These are phyloP conservation scores for Paecilomyces dactylethromorphus DNA, from an alignment of 2,329 filamentous ascomycete species.

Conservation along the genomic window DNA sequence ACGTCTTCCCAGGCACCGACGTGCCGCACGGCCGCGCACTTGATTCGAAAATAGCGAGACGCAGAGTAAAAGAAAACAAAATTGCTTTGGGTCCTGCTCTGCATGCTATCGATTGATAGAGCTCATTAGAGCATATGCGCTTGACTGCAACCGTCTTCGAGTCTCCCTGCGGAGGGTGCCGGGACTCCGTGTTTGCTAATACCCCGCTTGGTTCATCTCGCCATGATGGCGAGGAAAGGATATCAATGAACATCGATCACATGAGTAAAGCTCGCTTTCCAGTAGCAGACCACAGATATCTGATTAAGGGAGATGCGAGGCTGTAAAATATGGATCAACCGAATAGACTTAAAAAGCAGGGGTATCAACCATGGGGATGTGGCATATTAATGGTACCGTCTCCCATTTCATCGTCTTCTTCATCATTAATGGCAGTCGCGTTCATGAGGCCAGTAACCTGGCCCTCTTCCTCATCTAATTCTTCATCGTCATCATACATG, in stretches of 20 bases:
- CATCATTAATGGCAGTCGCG: constrained; percentile 35
- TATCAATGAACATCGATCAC: neutral
- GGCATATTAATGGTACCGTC: constrained; percentile 24
- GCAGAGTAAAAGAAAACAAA: neutral
- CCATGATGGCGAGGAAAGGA: neutral
- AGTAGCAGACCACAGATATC: constrained; percentile 5
- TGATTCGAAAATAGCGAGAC: neutral
- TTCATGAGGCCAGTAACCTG: constrained; percentile 36
- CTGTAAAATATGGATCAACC: constrained; percentile 9
- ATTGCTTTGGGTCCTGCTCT: neutral
- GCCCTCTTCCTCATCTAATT: constrained; percentile 37
- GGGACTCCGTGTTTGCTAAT: neutral
- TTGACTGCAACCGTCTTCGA: neutral
- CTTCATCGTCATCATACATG: constrained; percentile 40
- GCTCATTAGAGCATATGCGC: neutral
- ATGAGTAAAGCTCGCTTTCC: neutral
- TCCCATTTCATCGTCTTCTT: constrained; percentile 23
- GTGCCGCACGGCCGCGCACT: neutral
- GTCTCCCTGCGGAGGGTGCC: neutral
- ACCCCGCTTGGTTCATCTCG: neutral
- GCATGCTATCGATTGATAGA: neutral
- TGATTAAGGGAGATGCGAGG: constrained; percentile 1
- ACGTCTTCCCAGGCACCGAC: neutral
- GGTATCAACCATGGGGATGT: constrained; percentile 25
- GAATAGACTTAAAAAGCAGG: constrained; percentile 9